Evolutionary conservation across 163 green algal genomes (phyloP), one percentile per base, ranked within the genome.

Genomic region (Chlorella variabilis): DNA sequence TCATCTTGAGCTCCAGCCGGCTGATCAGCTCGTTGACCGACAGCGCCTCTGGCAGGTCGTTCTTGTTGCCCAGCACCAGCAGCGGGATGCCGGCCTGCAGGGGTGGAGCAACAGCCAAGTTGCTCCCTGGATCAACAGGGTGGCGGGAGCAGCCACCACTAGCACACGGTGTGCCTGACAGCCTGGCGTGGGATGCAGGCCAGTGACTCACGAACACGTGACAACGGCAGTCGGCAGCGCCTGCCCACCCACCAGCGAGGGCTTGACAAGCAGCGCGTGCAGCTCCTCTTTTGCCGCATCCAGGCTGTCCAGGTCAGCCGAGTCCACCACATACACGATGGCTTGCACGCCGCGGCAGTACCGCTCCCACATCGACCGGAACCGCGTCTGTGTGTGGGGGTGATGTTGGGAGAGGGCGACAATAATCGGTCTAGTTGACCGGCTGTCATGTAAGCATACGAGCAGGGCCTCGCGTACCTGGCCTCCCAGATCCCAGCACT

Each of bases 21-120:
- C 93, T 85, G 38, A 95, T 96, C 21, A 99, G 84, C 62, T 97
- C 86, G 17, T 90, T 76, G 18, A 90, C 93, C 0, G 75, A 84
- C 49, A 98, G 81, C 2, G 97, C 95, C 17, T 92, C 92, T 5
- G 90, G 83, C 71, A 98, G 81, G 87, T 99, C 97, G 80, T 95
- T 98, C 87, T 99, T 99, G 90, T 99, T 99, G 45, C 94, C 97
- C 83, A 99, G 90, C 77, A 99, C 95, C 49, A 99, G 91, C 84
- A 99, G 77, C 29, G 96, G 97, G 59, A 98, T 98, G 71, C 89
- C 88, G 25, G 86, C 75, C 73, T 80, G 56, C 34, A 21, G 20
- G 18, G 56, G 21, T 15, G 20, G 63, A 2, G 36, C 38, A 2
- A 29, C 3, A 41, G 65, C 23, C 5, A 33, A 29, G 54, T n/a